These are phyloP conservation scores for Clavispora asparagi DNA, from an alignment of 805 yeast species.

Conservation along the genomic window DNA sequence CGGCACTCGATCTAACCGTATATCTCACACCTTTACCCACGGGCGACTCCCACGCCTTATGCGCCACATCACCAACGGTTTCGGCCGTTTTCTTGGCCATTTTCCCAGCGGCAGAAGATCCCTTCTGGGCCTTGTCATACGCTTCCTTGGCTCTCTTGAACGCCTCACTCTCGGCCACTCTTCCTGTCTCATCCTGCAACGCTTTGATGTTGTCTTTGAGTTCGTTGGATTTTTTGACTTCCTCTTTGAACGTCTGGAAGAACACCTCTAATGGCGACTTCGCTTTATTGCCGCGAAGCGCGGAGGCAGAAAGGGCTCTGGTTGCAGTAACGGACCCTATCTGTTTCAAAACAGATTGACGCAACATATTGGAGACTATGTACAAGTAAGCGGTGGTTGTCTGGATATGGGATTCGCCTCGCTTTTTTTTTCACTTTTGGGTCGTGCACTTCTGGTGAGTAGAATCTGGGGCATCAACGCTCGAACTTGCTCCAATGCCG, in stretches of 20 bases:
- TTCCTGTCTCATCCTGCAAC: slow-evolving; percentile 91
- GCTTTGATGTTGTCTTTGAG: slow-evolving; percentile 91
- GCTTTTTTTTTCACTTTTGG: slow-evolving; percentile 1
- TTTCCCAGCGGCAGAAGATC: slow-evolving; percentile 61
- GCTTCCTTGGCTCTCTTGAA: slow-evolving; percentile 92
- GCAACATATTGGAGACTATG: slow-evolving; percentile 8
- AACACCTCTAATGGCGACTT: slow-evolving; percentile 87
- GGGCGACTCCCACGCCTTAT: slow-evolving; percentile 93
- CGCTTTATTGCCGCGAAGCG: slow-evolving; percentile 9
- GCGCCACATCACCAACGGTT: slow-evolving; percentile 84
- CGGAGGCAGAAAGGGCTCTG: slow-evolving; percentile 9
- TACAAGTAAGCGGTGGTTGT: not conserved
- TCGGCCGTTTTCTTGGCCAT: slow-evolving; percentile 88
- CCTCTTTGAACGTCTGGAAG: slow-evolving; percentile 83
- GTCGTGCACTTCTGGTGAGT: slow-evolving; percentile 1
- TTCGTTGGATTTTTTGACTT: slow-evolving; percentile 87
- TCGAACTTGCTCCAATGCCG: not conserved
- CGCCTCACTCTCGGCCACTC: slow-evolving; percentile 90
- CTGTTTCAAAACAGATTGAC: slow-evolving; percentile 11
- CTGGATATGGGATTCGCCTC: not conserved
- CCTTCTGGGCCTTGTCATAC: slow-evolving; percentile 74
- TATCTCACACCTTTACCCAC: slow-evolving; percentile 85
- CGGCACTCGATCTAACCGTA: slow-evolving; percentile 78
- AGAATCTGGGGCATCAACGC: not conserved
- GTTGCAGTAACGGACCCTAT: slow-evolving; percentile 3